Conservation (phyloP, 2,329 filamentous ascomycete species). For the Incumbomyces delicatus region DNA sequence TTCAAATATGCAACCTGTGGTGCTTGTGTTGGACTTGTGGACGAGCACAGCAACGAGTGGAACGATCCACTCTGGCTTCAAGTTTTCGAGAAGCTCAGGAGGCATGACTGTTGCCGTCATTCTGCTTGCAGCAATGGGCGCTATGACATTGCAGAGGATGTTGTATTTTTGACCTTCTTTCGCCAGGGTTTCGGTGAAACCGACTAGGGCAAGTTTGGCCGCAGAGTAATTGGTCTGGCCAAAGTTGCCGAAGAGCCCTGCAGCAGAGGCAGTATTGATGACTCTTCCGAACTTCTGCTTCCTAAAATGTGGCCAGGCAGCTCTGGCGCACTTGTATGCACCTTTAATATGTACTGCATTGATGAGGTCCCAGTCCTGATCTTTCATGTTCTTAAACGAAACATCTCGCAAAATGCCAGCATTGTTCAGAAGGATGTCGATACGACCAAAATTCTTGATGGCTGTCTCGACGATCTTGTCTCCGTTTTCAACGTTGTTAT, state of each 20-base stretch:
- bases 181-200: slow-evolving; percentile 93
- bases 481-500: slow-evolving; percentile 73
- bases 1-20: slow-evolving; percentile 87
- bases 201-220: slow-evolving; percentile 88
- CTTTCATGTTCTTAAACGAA: slow-evolving; percentile 98
- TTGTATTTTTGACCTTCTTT: slow-evolving; percentile 98
- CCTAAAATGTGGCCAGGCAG: slow-evolving; percentile 94
- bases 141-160: slow-evolving; percentile 89
- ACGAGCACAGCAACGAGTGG: slow-evolving; percentile 81
- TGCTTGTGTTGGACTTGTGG: slow-evolving; percentile 70
- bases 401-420: slow-evolving; percentile 90
- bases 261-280: slow-evolving; percentile 94
- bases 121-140: slow-evolving; percentile 85
- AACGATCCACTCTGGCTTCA: slow-evolving; percentile 92
- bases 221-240: slow-evolving; percentile 96
- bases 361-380: slow-evolving; percentile 92
- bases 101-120: slow-evolving; percentile 96
- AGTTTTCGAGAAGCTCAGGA: slow-evolving; percentile 73
- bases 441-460: slow-evolving; percentile 48
- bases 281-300: slow-evolving; percentile 97
- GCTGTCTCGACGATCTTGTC: slow-evolving; percentile 75
- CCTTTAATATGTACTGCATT: slow-evolving; percentile 87
- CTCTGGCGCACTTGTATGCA: slow-evolving; percentile 88
- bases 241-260: slow-evolving; percentile 90
- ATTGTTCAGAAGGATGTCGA: slow-evolving; percentile 96